These are phyloP conservation scores for Trichoderma breve DNA, from an alignment of 2,329 filamentous ascomycete genomes.

Conservation along the genomic window DNA sequence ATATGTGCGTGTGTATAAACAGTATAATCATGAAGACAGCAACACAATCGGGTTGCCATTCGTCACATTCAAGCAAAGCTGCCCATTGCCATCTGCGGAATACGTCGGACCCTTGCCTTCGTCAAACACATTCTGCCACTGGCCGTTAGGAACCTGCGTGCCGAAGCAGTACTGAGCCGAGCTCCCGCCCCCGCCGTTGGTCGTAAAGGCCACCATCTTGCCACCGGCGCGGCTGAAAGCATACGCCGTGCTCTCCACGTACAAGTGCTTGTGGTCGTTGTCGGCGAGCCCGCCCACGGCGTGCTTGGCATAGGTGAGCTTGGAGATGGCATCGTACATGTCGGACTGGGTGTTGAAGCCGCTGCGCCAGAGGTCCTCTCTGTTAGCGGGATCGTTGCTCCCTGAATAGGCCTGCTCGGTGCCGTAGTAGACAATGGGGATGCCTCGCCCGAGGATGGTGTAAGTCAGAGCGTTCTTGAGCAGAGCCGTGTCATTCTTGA, in stretches of 20 bases:
- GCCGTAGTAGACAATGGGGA: constrained; percentile 65
- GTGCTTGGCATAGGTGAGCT: constrained; percentile 46
- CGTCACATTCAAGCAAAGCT: constrained; percentile 41
- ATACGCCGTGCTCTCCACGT: constrained; percentile 42
- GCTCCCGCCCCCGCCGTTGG: constrained; percentile 41
- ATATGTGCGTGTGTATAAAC: neutral
- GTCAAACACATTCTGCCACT: constrained; percentile 41
- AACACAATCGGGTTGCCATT: constrained; percentile 45
- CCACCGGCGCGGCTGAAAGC: constrained; percentile 46
- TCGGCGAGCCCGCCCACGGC: constrained; percentile 42
- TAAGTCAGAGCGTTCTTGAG: constrained; percentile 62
- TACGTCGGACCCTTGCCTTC: constrained; percentile 34
- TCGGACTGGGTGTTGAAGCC: constrained; percentile 45
- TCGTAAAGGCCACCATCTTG: constrained; percentile 45
- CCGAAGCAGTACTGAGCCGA: constrained; percentile 43
- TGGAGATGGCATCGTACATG: constrained; percentile 45
- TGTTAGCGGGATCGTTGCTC: constrained; percentile 48
- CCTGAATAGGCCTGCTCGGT: constrained; percentile 60
- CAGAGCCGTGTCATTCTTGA: constrained; percentile 52
- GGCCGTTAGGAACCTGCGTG: constrained; percentile 36
- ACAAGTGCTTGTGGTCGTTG: constrained; percentile 45
- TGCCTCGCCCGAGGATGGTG: constrained; percentile 59
- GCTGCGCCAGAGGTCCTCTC: constrained; percentile 59
- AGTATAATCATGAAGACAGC: constrained; percentile 4
- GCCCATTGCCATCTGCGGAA: constrained; percentile 39